phyloP scores from a whole-genome alignment of 306 rosid genomes.

The Hippophae rhamnoides region DNA sequence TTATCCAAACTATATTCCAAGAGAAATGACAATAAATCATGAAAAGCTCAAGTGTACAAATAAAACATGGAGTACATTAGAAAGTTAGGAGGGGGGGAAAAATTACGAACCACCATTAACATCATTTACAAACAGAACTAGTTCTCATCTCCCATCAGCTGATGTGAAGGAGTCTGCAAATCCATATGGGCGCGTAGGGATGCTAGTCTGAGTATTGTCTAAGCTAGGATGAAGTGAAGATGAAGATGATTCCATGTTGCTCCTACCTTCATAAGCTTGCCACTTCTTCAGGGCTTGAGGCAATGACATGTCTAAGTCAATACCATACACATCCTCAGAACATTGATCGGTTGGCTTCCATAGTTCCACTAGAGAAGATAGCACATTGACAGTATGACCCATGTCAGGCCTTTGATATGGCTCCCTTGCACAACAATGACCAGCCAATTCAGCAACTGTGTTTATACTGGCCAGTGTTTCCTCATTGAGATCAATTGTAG shows the following conservation, averaged over 20 bases:
- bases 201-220: slow-evolving; percentile 52
- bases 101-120: too few relatives aligned
- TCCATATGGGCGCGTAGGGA: slow-evolving; percentile 54
- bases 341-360: slow-evolving; percentile 79
- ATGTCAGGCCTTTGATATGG: slow-evolving; percentile 91
- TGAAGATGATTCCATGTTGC: slow-evolving; percentile 56
- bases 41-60: too few relatives aligned
- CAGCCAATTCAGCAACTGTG: slow-evolving; percentile 77
- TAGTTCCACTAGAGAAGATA: slow-evolving; percentile 73
- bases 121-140: neutral
- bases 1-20: too few relatives aligned
- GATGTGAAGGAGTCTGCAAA: slow-evolving; percentile 72
- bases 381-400: slow-evolving; percentile 80
- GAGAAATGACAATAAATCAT: too few relatives aligned
- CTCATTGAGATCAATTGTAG: slow-evolving; percentile 52
- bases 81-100: too few relatives aligned
- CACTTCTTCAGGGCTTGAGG: slow-evolving; percentile 95
- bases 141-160: slow-evolving; percentile 47
- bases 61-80: too few relatives aligned
- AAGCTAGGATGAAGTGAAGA: slow-evolving; percentile 50
- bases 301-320: slow-evolving; percentile 82
- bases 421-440: slow-evolving; percentile 83
- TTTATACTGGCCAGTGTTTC: slow-evolving; percentile 69
- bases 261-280: slow-evolving; percentile 61
- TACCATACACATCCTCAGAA: slow-evolving; percentile 71